A percentile compares a stretch with the other conserved stretches of the same genome.
These are phyloP conservation scores for Solanum microdontum DNA, from an alignment of 257 asterid genomes.

Conservation along the genomic window DNA sequence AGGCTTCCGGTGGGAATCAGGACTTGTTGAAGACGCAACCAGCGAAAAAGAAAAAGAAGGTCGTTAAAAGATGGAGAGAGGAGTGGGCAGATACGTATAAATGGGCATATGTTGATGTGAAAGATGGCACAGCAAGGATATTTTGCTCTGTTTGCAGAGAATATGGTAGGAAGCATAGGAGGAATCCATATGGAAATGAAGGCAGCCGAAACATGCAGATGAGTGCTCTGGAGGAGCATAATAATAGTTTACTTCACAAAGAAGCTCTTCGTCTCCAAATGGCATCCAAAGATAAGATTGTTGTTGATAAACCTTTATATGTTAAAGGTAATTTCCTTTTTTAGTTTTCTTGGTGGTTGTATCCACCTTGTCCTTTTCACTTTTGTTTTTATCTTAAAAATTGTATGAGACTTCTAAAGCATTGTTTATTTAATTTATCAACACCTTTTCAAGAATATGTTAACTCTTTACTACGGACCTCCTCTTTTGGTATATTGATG, in stretches of 20 bases:
- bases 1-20: conserved; percentile 50
- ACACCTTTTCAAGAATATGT: neutral
- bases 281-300: conserved; percentile 90
- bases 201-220: conserved; percentile 99
- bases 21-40: conserved; percentile 61
- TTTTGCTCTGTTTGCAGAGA: conserved; percentile 97
- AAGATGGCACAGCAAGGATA: conserved; percentile 92
- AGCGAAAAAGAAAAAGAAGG: conserved; percentile 90
- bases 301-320: conserved; percentile 75
- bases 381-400: neutral
- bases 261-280: conserved; percentile 96
- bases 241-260: conserved; percentile 95
- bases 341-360: neutral
- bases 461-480: neutral
- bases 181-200: conserved; percentile 98
- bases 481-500: neutral
- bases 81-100: conserved; percentile 99
- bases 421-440: neutral
- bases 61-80: conserved; percentile 97
- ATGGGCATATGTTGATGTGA: conserved; percentile 96
- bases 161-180: conserved; percentile 94
- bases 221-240: conserved; percentile 99
- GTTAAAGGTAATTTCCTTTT: conserved; percentile 58
- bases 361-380: neutral
- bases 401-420: neutral